Base-by-base conservation (phyloP, 2,329 filamentous ascomycete genomes). In the Periconia sp. region DNA sequence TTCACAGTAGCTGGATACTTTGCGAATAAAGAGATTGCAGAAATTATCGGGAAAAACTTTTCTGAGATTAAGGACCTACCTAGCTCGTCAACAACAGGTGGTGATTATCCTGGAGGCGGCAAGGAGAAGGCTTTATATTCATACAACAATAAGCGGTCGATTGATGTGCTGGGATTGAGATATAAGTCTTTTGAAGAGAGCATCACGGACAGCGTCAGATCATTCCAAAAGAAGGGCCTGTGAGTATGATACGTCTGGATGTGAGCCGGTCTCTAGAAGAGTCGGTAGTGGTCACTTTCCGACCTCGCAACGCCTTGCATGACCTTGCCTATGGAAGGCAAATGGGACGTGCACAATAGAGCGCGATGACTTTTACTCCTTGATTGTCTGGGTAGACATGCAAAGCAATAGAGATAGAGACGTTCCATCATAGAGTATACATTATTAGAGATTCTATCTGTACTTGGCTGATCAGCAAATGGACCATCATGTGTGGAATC, bases 121-220 rank as follows among this genome's bases (percentile, higher is more conserved):
- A 50, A 56, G 2, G 63, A 82, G 11, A 60, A 66, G 45, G 59
- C 50, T 0, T 13, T 66, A 16, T 70, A 65, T 63, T 68, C 70
- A 34, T 81, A 78, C 58, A 76, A 86, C 65, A 86, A 83, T 54
- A 71, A 64, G 33, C 74, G 77, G 56, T 78, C 76, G 5, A 76
- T 72, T 53, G 69, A 81, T 38, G 56, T 87, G 0, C 56, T 89
- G 33, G 83, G 83, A 0, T 52, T 88, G 17, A 73, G 83, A 57
- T 88, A 83, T 58, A 80, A 63, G 46, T 65, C 68, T 0, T 68
- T 89, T 29, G 78, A 86, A 59, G 70, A 82, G 60, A 80, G 76
- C 36, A 77, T 88, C 40, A 67, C 74, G 15, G 85, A 87, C 67
- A 79, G 82, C 5, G 81, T 86, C 13, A 81, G 81, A 68, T 85